Conservation (phyloP, 225 moss, liverwort and hornwort genomes). For the Takakia lepidozioides region DNA sequence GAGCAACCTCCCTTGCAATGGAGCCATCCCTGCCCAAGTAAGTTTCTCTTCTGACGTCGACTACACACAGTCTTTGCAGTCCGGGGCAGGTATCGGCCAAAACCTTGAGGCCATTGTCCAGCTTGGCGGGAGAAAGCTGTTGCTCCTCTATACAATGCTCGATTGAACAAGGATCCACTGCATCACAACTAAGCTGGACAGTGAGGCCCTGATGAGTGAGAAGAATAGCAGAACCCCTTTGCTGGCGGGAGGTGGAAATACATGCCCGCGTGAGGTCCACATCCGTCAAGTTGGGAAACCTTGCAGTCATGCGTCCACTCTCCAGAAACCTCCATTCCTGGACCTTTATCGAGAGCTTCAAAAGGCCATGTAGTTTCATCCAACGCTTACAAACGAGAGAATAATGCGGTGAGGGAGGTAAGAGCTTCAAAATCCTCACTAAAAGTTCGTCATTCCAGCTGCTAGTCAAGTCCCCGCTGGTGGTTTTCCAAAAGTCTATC, state of each 20-base stretch:
- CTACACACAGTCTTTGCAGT: slow-evolving; percentile 73
- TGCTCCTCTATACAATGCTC: slow-evolving; percentile 68
- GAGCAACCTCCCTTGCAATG: slow-evolving; percentile 14
- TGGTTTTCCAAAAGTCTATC: slow-evolving; percentile 55
- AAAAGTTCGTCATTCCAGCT: slow-evolving; percentile 43
- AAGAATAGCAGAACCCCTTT: slow-evolving; percentile 36
- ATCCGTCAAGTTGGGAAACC: slow-evolving; percentile 80
- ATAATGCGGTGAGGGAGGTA: slow-evolving; percentile 30
- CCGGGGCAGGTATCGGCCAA: slow-evolving; percentile 73
- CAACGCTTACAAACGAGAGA: slow-evolving; percentile 84
- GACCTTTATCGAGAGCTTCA: slow-evolving; percentile 55
- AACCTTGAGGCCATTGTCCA: slow-evolving; percentile 61
- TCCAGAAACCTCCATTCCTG: slow-evolving; percentile 87
- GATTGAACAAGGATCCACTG: slow-evolving; percentile 57
- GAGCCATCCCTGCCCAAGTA: slow-evolving; percentile 24
- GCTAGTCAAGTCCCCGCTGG: slow-evolving; percentile 30
- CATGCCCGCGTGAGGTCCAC: slow-evolving; percentile 76
- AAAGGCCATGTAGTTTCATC: slow-evolving; percentile 57
- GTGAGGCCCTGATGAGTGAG: slow-evolving; percentile 59
- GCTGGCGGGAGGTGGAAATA: slow-evolving; percentile 34
- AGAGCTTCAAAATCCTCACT: slow-evolving; percentile 32
- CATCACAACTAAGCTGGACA: slow-evolving; percentile 39
- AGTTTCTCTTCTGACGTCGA: slow-evolving; percentile 61
- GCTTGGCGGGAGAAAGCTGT: slow-evolving; percentile 55
- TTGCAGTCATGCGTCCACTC: slow-evolving; percentile 56